phyloP scores from a whole-genome alignment of 2,329 filamentous ascomycete species.

The Ophiostoma pallidulum region DNA sequence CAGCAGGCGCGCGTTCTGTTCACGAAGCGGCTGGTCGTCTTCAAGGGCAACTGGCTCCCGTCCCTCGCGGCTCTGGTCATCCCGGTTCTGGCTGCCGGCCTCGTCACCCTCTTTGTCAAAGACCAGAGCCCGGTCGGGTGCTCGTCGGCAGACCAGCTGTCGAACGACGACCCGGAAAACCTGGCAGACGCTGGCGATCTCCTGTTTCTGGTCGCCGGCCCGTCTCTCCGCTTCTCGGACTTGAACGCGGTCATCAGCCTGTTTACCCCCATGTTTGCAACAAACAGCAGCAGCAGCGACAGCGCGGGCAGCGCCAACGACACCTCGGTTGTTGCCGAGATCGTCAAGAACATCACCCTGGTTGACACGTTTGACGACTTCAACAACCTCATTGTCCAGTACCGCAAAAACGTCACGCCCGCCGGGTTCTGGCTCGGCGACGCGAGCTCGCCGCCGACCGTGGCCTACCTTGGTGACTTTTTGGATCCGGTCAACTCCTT shows the following conservation, averaged over 20 bases:
- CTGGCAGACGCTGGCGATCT: constrained; percentile 29
- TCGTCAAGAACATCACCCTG: constrained; percentile 31
- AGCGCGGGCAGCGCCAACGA: constrained; percentile 8
- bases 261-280: constrained; percentile 32
- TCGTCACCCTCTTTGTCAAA: constrained; percentile 68
- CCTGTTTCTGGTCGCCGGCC: constrained; percentile 35
- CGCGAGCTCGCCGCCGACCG: constrained; percentile 46
- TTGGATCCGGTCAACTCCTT: constrained; percentile 47
- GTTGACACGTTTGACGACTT: constrained; percentile 62
- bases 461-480: constrained; percentile 61
- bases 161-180: constrained; percentile 30
- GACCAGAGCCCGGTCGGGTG: constrained; percentile 44
- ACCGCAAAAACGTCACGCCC: constrained; percentile 60
- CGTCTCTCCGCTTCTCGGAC: constrained; percentile 30
- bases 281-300: constrained; percentile 8
- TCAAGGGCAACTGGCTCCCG: constrained; percentile 69
- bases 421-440: constrained; percentile 74
- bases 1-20: constrained; percentile 68
- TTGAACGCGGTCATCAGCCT: constrained; percentile 23
- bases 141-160: constrained; percentile 37
- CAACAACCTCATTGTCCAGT: constrained; percentile 50
- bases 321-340: background rate
- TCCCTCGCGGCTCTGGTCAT: constrained; percentile 66
- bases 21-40: constrained; percentile 64
- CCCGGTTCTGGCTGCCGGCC: constrained; percentile 67